Conservation (phyloP, 1,139 yeast genomes). For the Candida pseudoviswanathii region DNA sequence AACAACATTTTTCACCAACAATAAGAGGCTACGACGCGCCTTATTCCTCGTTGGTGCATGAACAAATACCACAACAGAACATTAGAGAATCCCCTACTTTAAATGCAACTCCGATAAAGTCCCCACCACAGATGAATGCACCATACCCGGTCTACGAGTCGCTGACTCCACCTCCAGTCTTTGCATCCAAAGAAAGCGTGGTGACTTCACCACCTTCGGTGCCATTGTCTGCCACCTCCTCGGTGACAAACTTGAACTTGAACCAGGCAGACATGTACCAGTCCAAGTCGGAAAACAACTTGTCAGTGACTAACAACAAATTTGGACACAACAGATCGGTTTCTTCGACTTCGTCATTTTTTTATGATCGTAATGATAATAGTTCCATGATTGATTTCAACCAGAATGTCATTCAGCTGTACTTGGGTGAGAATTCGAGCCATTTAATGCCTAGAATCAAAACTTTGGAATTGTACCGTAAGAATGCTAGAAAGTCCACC, state of each 20-base stretch:
- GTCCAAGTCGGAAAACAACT: conserved; percentile 35
- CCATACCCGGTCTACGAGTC: conserved; percentile 22
- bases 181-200: conserved; percentile 18
- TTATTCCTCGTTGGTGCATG: neutral
- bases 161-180: conserved; percentile 25
- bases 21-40: conserved; percentile 3
- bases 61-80: neutral
- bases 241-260: conserved; percentile 41
- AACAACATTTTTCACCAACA: conserved; percentile 11
- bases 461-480: conserved; percentile 84
- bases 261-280: conserved; percentile 15
- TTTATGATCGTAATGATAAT: conserved; percentile 37
- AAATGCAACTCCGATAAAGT: conserved; percentile 8
- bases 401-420: conserved; percentile 48
- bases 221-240: conserved; percentile 40
- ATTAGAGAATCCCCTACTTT: conserved; percentile 7
- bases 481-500: conserved; percentile 80
- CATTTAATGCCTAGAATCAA: conserved; percentile 75
- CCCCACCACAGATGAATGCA: conserved; percentile 8
- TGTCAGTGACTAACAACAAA: conserved; percentile 19
- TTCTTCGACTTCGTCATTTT: conserved; percentile 43
- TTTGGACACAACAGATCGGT: conserved; percentile 40
- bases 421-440: conserved; percentile 52
- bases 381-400: conserved; percentile 42
- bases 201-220: conserved; percentile 32